Evolutionary conservation across 345 rosid genomes (phyloP).

Genomic region (Sonneratia alba): DNA sequence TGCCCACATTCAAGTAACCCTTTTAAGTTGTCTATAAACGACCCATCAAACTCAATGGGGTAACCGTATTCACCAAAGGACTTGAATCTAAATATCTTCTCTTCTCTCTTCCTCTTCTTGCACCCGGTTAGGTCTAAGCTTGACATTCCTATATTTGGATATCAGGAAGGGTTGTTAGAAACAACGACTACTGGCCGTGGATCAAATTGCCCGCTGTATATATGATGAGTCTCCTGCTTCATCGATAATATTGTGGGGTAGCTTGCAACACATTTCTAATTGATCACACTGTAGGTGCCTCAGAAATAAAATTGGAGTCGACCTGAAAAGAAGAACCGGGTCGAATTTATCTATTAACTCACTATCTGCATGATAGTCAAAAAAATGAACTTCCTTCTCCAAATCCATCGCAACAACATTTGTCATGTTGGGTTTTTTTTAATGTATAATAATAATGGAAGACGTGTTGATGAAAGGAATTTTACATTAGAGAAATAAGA

Average conservation of each 20-base stretch:
- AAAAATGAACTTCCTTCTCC: conserved; percentile 30
- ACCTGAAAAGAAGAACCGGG: conserved; percentile 10
- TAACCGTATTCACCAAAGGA: conserved; percentile 62
- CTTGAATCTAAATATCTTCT: conserved; percentile 61
- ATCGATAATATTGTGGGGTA: not conserved
- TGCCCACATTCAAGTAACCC: conserved; percentile 60
- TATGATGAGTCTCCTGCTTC: not conserved
- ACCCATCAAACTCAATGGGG: conserved; percentile 53
- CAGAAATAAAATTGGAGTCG: conserved; percentile 33
- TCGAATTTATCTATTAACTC: conserved; percentile 17
- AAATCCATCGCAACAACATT: conserved; percentile 35
- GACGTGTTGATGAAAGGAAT: no score
- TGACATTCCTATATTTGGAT: conserved; percentile 12
- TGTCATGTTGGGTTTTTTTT: no score
- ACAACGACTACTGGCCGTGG: not conserved
- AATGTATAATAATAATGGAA: no score
- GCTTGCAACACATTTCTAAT: not conserved
- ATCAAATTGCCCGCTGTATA: not conserved
- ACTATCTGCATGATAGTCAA: conserved; percentile 43
- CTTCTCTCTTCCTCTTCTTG: conserved; percentile 75
- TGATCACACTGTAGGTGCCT: conserved; percentile 41
- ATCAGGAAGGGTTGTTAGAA: conserved; percentile 8
- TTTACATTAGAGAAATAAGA: no score
- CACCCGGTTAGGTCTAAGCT: conserved; percentile 14
- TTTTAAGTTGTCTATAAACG: conserved; percentile 52